These are phyloP conservation scores for Globisporangium carolinianum DNA, from an alignment of 352 stramenopile genomes.

Conservation along the genomic window DNA sequence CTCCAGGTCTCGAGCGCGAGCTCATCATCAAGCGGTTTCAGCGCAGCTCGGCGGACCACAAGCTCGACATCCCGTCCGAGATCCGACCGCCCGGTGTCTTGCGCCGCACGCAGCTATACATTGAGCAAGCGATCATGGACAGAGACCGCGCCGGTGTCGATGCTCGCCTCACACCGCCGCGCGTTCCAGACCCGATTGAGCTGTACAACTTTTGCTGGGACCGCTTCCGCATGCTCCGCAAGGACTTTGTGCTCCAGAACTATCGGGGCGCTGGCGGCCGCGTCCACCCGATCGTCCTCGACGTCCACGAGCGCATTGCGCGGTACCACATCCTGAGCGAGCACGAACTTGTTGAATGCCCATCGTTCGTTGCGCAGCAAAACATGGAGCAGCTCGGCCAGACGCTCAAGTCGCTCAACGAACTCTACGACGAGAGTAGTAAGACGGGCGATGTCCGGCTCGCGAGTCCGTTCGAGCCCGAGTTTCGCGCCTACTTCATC, in stretches of 20 bases:
- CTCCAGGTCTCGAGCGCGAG: slow-evolving; percentile 48
- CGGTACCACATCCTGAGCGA: slow-evolving; percentile 94
- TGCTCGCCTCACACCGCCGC: slow-evolving; percentile 60
- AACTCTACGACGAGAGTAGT: slow-evolving; percentile 82
- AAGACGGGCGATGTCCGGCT: slow-evolving; percentile 49
- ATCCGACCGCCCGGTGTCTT: slow-evolving; percentile 76
- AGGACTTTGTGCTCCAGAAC: slow-evolving; percentile 96
- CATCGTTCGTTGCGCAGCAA: slow-evolving; percentile 81
- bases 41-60: slow-evolving; percentile 79
- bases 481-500: slow-evolving; percentile 84
- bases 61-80: slow-evolving; percentile 76
- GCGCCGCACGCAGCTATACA: slow-evolving; percentile 73
- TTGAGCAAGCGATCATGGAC: slow-evolving; percentile 85
- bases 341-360: slow-evolving; percentile 87
- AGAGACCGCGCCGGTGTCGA: slow-evolving; percentile 55
- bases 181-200: slow-evolving; percentile 69
- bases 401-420: slow-evolving; percentile 83
- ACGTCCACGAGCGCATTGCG: slow-evolving; percentile 93
- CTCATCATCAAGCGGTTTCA: slow-evolving; percentile 87
- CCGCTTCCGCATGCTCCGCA: slow-evolving; percentile 93
- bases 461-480: slow-evolving; percentile 78
- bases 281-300: slow-evolving; percentile 88
- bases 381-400: slow-evolving; percentile 88
- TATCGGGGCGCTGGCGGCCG: slow-evolving; percentile 90
- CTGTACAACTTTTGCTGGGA: slow-evolving; percentile 98